Evolutionary conservation across 768 basidiomycete genomes (phyloP).

Genomic region (Zangia roseola): DNA sequence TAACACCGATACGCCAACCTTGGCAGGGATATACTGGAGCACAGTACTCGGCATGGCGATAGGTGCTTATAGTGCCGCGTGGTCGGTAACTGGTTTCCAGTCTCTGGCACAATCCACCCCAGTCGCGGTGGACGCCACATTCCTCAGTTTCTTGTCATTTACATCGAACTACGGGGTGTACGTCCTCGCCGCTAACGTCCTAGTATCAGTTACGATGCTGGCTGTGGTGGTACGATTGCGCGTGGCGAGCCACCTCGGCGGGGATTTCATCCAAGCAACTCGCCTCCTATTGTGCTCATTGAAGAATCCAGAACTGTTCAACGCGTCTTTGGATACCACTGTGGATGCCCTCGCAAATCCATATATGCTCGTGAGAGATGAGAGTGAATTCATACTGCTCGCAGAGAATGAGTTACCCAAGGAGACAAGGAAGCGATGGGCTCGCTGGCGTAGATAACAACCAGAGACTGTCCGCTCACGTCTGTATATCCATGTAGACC

Average conservation of each 20-base stretch:
- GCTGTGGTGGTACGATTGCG: not conserved
- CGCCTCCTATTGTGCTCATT: slow-evolving; percentile 2
- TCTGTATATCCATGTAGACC: not conserved
- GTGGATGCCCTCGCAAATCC: slow-evolving; percentile 1
- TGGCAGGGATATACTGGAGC: slow-evolving; percentile 1
- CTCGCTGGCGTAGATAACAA: not conserved
- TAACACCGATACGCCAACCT: rapidly evolving
- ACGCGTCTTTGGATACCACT: not conserved
- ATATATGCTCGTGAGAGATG: not conserved
- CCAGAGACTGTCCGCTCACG: not conserved
- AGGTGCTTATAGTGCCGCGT: slow-evolving; percentile 9
- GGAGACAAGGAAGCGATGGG: not conserved
- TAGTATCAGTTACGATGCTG: slow-evolving; percentile 3
- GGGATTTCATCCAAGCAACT: slow-evolving; percentile 3
- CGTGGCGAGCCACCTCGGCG: not conserved
- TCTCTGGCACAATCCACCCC: no score
- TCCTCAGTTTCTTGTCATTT: not conserved
- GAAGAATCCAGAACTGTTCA: slow-evolving; percentile 4
- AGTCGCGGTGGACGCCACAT: not conserved
- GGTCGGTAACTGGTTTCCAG: not conserved
- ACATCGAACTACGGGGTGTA: not conserved
- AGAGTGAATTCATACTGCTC: not conserved
- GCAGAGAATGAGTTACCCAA: no score
- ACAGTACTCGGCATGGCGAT: slow-evolving; percentile 3
- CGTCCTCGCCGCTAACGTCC: slow-evolving; percentile 1